Evolutionary conservation across 2,329 filamentous ascomycete genomes (phyloP).

Genomic region (Teratosphaeriaceae sp.): DNA sequence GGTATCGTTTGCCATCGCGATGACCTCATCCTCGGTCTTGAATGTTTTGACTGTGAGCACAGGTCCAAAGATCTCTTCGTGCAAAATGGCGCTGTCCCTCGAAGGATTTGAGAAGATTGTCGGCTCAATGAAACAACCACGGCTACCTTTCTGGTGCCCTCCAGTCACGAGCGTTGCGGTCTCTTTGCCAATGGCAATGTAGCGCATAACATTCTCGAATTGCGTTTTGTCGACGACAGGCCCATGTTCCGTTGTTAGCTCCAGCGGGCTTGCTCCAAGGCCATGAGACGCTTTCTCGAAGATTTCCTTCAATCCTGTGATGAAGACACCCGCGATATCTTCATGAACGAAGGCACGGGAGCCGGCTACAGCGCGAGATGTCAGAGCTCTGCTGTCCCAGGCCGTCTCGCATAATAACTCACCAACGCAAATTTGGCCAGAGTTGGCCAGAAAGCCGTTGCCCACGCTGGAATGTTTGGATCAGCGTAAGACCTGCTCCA

Average conservation of each 20-base stretch:
- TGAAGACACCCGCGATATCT: neutral
- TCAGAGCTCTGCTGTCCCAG: too few relatives aligned
- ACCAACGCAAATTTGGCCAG: neutral
- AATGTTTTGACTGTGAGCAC: conserved; percentile 30
- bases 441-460: neutral
- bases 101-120: conserved; percentile 32
- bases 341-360: neutral
- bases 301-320: neutral
- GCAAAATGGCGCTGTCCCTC: conserved; percentile 25
- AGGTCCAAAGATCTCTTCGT: conserved; percentile 31
- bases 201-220: conserved; percentile 34
- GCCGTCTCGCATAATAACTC: too few relatives aligned
- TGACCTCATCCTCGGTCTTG: conserved; percentile 26
- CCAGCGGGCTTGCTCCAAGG: neutral
- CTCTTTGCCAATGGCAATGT: conserved; percentile 16
- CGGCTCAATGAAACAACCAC: conserved; percentile 40
- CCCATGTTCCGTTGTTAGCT: conserved; percentile 43
- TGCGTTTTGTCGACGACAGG: conserved; percentile 54
- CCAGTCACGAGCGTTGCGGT: conserved; percentile 14
- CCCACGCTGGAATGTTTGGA: too few relatives aligned
- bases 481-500: too few relatives aligned
- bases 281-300: neutral
- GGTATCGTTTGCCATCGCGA: conserved; percentile 46
- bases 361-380: too few relatives aligned
- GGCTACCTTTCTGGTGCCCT: conserved; percentile 19